These are phyloP conservation scores for Solanum sparsipilum DNA, from an alignment of 257 asterid species.

Conservation along the genomic window DNA sequence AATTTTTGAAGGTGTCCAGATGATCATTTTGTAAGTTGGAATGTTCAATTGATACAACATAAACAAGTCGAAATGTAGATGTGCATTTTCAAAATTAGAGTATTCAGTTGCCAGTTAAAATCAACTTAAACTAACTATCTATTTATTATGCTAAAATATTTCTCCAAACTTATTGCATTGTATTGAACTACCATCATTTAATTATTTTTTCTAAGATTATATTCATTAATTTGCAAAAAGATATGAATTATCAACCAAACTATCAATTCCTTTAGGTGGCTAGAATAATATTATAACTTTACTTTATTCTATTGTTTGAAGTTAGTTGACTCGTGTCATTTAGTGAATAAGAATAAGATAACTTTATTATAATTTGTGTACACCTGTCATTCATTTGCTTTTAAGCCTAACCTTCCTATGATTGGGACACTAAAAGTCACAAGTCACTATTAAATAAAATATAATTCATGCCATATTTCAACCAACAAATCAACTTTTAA, in stretches of 20 bases:
- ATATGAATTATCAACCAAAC: neutral
- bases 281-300: neutral
- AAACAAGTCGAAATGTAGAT: neutral
- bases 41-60: no score
- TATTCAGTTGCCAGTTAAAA: neutral
- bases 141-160: neutral
- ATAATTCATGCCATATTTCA: neutral
- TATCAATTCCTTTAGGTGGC: neutral
- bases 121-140: no score
- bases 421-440: conserved; percentile 3
- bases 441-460: neutral
- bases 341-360: neutral
- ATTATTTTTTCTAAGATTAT: neutral
- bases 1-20: no score
- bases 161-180: neutral
- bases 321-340: neutral
- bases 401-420: conserved; percentile 3
- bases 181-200: neutral
- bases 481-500: conserved; percentile 1
- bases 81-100: neutral
- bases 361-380: neutral
- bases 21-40: no score
- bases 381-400: conserved; percentile 2
- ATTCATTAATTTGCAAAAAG: neutral
- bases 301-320: neutral